These are phyloP conservation scores for Glebionis coronaria DNA, from an alignment of 129 eudicot genomes.

Conservation along the genomic window DNA sequence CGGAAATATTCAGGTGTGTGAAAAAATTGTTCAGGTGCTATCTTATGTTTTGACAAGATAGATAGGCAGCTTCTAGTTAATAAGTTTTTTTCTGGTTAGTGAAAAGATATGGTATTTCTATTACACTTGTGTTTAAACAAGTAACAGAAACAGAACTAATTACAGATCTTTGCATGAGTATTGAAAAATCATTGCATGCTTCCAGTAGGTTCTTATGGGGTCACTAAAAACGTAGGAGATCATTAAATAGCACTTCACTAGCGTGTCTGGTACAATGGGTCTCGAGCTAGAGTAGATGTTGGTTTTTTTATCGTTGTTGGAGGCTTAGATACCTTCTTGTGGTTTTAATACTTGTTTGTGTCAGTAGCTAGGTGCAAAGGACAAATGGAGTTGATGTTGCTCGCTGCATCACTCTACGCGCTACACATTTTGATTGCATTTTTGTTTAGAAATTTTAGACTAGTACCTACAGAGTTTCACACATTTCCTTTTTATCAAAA, in stretches of 20 bases:
- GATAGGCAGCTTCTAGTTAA: background rate
- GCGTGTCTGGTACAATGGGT: conserved; percentile 5
- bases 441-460: too few species aligned
- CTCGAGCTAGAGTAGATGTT: conserved; percentile 5
- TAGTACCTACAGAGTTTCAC: too few species aligned
- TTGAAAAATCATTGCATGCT: background rate
- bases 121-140: background rate
- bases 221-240: background rate
- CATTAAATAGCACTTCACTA: background rate
- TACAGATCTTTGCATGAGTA: background rate
- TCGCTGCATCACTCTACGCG: too few species aligned
- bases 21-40: conserved; percentile 1
- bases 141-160: background rate
- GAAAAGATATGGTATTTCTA: background rate
- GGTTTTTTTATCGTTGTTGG: conserved; percentile 3
- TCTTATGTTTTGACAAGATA: conserved; percentile 3
- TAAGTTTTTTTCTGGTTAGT: background rate
- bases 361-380: too few species aligned
- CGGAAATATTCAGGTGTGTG: background rate
- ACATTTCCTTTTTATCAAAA: too few species aligned
- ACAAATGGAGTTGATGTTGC: too few species aligned
- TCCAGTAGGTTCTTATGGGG: background rate
- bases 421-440: too few species aligned
- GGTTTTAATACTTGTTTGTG: too few species aligned
- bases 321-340: background rate